Base-by-base conservation (phyloP, 495 filamentous ascomycete species). In the Penicillium psychrofluorescens region DNA sequence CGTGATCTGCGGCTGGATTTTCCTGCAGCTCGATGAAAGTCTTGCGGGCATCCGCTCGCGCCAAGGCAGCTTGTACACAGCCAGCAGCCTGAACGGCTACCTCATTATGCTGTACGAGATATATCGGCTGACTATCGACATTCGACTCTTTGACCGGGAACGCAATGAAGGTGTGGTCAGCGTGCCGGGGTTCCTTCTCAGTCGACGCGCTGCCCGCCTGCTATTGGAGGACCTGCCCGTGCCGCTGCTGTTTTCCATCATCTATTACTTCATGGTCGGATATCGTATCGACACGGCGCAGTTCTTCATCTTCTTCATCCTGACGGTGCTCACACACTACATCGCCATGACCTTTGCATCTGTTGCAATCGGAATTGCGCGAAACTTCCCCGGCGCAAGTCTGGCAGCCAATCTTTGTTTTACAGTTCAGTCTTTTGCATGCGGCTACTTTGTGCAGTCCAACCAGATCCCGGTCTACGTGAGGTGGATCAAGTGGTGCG, bases 181-280 rank as follows among this genome's bases (percentile, higher is more conserved):
- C n/a, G 76, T 84, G 11, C 60, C 80, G 0, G 74, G 79, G 8
- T 88, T 82, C 49, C 62, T 88, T 7, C 44, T 83, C 8, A 86
- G 82, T 45, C 65, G 84, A 27, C 71, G 84, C 29, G 53, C 85
- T 36, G 80, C 85, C 4, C 72, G 83, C 29, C 56, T 85, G 9
- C 65, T 78, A 7, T 66, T 79, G 1, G 85, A 89, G 53, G 85
- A 89, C 56, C 40, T 88, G 13, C 77, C 78, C 6, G 80, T 85
- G 6, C 84, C 84, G 0, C 62, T 88, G 15, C 49, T 86, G 5
- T 89, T 81, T 43, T 76, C 74, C 16, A 56, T 78, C 38, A 84
- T 86, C 6, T 85, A 73, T 55, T 89, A 89, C 55, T 87, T 85
- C 57, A 86, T 88, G 80, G 77, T 77, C 31, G 85, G 83, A 32